Conservation (phyloP, 108 stramenopile species). For the Cyclotella sp. region DNA sequence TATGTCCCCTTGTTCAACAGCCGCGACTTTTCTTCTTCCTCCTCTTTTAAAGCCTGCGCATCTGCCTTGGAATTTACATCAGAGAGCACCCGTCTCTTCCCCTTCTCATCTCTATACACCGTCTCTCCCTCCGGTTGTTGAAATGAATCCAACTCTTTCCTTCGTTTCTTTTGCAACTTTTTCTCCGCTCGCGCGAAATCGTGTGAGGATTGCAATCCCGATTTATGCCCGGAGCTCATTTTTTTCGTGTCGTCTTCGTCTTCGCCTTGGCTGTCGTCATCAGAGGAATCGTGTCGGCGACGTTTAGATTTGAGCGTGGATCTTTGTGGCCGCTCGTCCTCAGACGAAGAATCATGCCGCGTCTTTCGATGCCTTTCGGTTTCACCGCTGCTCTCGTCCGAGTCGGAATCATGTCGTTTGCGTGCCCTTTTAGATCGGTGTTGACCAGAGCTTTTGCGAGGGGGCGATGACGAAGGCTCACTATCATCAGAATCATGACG, state of each 20-base stretch:
- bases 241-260: conserved; percentile 21
- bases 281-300: conserved; percentile 18
- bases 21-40: conserved; percentile 47
- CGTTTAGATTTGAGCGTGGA: not conserved
- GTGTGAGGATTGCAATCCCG: conserved; percentile 78
- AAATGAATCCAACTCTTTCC: conserved; percentile 52
- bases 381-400: not conserved
- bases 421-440: not conserved
- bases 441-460: not conserved
- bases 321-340: not conserved
- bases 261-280: conserved; percentile 3
- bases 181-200: conserved; percentile 75
- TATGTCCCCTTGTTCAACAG: conserved; percentile 60
- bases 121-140: conserved; percentile 62
- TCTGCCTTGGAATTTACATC: conserved; percentile 41
- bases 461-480: not conserved
- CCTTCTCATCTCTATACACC: conserved; percentile 81
- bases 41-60: conserved; percentile 24
- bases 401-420: conserved; percentile 22
- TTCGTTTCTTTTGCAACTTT: conserved; percentile 52
- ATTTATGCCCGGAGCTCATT: conserved; percentile 83
- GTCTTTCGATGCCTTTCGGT: not conserved
- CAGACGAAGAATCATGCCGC: conserved; percentile 8
- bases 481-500: conserved; percentile 13
- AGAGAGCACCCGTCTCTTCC: conserved; percentile 54